Base-by-base conservation (phyloP, 164 flowering plant species). In the Nymphaea colorata region DNA sequence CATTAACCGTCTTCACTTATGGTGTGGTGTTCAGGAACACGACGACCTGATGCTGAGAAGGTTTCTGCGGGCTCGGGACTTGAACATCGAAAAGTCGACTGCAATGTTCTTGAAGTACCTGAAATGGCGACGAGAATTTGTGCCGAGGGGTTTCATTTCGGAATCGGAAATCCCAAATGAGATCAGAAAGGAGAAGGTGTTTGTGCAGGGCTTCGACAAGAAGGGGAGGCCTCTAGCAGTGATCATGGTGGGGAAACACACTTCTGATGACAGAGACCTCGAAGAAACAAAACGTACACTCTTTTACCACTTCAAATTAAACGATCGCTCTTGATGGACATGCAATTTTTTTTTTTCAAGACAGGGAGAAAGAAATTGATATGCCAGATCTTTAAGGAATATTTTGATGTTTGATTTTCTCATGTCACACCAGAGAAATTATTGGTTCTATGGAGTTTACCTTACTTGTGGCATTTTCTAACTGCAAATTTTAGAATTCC, bases 51-150 rank as follows among this genome's bases (percentile, higher is more conserved):
- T 76, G 70, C 25, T 91, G 4, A 77, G 91, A 75, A 88, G 97
- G 51, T 91, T 91, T 70, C 80, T 91, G 17, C 82, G 89, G 8
- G 95, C 93, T 42, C 95, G 95, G 4, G 86, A 86, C 64, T 71
- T 78, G 14, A 83, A 89, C 67, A 63, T 84, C 8, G 87, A 87
- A 67, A 89, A 83, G 74, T 90, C 85, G 4, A 75, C 83, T 41
- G 63, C 71, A 14, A 66, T 87, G 70, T 79, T 91, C 62, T 70
- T 87, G 16, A 87, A 87, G 70, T 86, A 78, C 79, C 69, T 84
- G 51, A 75, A 75, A 66, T 91, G 97, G 97, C 87, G 80, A 65
- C 70, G 68, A 57, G 69, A 70, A 5, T 84, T 83, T 66, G 77
- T 85, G 25, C 93, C 91, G 2, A 82, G 79, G 5, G 93, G 89